phyloP scores from a whole-genome alignment of 768 basidiomycete genomes.

The Boletus sensibilis region DNA sequence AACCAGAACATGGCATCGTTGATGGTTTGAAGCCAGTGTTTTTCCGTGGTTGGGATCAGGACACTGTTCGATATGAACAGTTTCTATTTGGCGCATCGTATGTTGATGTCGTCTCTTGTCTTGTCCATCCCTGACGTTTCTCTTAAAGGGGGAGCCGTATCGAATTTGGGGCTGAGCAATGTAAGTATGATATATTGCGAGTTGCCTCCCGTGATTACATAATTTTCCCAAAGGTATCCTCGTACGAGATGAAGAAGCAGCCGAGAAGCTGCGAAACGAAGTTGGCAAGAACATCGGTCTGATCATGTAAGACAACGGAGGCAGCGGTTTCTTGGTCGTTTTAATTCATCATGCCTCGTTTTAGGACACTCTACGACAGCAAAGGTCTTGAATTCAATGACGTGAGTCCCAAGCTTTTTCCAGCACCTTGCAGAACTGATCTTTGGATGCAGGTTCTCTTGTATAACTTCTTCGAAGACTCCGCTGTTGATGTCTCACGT shows the following conservation, averaged over 20 bases:
- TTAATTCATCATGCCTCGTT: not conserved
- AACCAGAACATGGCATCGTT: conserved; percentile 53
- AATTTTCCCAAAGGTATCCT: conserved; percentile 51
- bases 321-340: not conserved
- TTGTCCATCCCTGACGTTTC: conserved; percentile 8
- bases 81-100: conserved; percentile 55
- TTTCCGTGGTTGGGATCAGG: conserved; percentile 47
- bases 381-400: conserved; percentile 31
- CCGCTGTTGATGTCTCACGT: conserved; percentile 45
- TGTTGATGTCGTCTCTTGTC: not conserved
- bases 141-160: conserved; percentile 43
- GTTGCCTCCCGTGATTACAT: not conserved
- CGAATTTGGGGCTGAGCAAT: conserved; percentile 66
- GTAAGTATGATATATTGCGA: conserved; percentile 33
- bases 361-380: conserved; percentile 34
- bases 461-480: conserved; percentile 75
- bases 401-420: not conserved
- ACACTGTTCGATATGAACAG: conserved; percentile 48
- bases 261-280: conserved; percentile 44
- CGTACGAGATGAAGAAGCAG: conserved; percentile 59
- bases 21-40: conserved; percentile 59
- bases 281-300: conserved; percentile 55
- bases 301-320: conserved; percentile 46
- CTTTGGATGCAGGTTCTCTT: conserved; percentile 53
- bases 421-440: not conserved